phyloP scores from a whole-genome alignment of 2,329 filamentous ascomycete genomes.

The Anthostomella pinea region DNA sequence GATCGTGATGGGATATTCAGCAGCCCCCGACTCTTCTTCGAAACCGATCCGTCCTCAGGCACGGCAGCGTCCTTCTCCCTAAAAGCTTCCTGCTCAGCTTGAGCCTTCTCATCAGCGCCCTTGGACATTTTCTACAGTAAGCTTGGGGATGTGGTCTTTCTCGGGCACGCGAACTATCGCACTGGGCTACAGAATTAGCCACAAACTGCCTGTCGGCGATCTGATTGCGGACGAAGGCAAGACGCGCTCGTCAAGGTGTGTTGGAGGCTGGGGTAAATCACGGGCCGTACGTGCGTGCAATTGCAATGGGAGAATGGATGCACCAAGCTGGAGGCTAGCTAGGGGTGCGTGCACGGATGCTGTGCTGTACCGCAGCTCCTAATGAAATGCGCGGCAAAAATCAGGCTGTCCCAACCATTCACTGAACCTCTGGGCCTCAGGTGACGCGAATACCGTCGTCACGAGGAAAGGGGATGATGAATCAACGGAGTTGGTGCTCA shows the following conservation, averaged over 20 bases:
- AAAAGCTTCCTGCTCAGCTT: constrained; percentile 24
- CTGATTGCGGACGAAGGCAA: background rate
- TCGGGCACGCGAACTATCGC: constrained; percentile 14
- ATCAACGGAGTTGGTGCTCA: constrained; percentile 16
- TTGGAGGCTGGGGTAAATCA: background rate
- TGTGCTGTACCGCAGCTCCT: constrained; percentile 1
- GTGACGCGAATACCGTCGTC: too few relatives aligned
- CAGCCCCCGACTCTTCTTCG: constrained; percentile 42
- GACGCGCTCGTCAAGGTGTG: background rate
- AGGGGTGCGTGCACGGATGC: constrained; percentile 5
- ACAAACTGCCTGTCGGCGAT: background rate
- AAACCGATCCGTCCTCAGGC: constrained; percentile 20
- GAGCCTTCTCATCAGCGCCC: constrained; percentile 24
- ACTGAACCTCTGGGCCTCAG: background rate
- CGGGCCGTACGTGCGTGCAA: too few relatives aligned
- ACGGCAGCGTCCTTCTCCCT: constrained; percentile 25
- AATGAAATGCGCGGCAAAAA: background rate
- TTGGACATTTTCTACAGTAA: constrained; percentile 27
- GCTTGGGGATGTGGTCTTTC: constrained; percentile 4
- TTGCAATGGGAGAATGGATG: background rate
- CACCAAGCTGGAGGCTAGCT: constrained; percentile 1
- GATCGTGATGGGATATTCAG: constrained; percentile 61
- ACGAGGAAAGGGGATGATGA: background rate
- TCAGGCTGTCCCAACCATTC: background rate
- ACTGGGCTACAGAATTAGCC: constrained; percentile 9